Evolutionary conservation across 2,329 filamentous ascomycete species (phyloP).

Genomic region (Alternaria dauci): DNA sequence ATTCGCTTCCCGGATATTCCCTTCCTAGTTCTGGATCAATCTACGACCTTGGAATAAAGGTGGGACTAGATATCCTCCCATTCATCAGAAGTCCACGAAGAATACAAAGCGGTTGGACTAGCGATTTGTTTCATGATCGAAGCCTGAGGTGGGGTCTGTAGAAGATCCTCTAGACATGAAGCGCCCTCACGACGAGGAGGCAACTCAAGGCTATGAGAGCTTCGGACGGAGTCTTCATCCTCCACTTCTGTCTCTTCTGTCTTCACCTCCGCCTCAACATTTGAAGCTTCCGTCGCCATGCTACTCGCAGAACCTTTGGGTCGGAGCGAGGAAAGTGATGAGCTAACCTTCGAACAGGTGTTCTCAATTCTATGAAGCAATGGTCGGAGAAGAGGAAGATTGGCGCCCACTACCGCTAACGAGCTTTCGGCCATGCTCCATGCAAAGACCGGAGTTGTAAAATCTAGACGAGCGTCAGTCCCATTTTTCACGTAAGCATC

Average conservation of each 20-base stretch:
- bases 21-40: background rate
- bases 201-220: background rate
- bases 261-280: background rate
- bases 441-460: background rate
- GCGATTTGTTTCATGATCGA: background rate
- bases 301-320: background rate
- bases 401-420: background rate
- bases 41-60: background rate
- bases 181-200: background rate
- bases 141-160: background rate
- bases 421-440: slow-evolving; percentile 3
- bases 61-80: background rate
- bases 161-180: background rate
- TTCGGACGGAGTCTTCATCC: background rate
- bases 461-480: background rate
- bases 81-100: background rate
- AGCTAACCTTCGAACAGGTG: background rate
- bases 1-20: too few species aligned
- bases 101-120: background rate
- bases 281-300: background rate
- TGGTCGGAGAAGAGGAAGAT: slow-evolving; percentile 1
- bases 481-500: too few species aligned
- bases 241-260: background rate
- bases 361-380: background rate
- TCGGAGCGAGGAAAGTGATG: background rate